Conservation (phyloP, 306 rosid species). For the Fragaria nilgerrensis region DNA sequence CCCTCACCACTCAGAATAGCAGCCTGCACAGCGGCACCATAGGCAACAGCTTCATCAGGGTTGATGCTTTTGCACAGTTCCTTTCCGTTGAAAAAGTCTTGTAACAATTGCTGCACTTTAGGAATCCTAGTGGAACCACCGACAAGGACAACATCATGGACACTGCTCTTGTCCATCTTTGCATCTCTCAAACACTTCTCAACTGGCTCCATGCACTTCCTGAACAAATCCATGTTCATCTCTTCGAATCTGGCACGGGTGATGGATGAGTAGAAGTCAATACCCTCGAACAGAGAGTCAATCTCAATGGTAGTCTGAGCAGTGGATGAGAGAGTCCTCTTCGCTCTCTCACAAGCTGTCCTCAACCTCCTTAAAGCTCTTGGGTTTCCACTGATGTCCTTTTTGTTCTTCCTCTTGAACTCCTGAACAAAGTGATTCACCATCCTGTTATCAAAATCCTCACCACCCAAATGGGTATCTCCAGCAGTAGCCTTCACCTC, state of each 20-base stretch:
- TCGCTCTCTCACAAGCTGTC: not conserved
- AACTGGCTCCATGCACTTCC: not conserved
- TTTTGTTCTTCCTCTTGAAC: conserved; percentile 2
- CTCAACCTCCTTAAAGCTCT: not conserved
- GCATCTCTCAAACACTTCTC: conserved; percentile 2
- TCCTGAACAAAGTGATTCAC: not conserved
- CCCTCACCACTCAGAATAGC: too few species aligned
- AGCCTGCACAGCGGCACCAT: too few species aligned
- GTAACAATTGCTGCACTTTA: not conserved
- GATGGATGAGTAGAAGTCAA: not conserved
- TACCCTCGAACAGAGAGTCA: not conserved
- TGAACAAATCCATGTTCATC: not conserved
- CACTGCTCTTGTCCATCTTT: conserved; percentile 7
- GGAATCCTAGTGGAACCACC: not conserved
- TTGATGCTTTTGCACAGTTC: not conserved
- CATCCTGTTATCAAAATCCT: conserved; percentile 2
- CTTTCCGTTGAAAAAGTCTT: conserved; percentile 2
- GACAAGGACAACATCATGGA: conserved; percentile 3
- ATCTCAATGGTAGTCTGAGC: conserved; percentile 2
- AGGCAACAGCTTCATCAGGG: not conserved
- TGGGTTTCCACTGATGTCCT: not conserved
- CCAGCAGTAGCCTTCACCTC: not conserved
- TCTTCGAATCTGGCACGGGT: not conserved
- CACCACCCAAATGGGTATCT: not conserved
- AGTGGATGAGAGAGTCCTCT: not conserved